These are phyloP conservation scores for Xylariaceae sp. DNA, from an alignment of 2,329 filamentous ascomycete genomes.

Conservation along the genomic window DNA sequence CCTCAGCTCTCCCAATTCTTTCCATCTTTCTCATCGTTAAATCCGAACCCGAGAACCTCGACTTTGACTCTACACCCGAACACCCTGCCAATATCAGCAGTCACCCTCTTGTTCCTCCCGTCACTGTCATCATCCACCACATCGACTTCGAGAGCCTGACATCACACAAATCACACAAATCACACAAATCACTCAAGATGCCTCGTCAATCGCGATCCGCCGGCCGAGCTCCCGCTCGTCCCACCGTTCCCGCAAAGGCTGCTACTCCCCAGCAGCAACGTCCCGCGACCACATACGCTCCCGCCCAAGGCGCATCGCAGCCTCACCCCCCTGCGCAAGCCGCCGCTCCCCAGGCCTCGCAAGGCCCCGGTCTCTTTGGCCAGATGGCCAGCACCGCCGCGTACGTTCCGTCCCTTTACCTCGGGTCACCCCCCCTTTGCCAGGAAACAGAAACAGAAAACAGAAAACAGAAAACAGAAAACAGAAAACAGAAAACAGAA, in stretches of 20 bases:
- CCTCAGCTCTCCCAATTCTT: constrained; percentile 4
- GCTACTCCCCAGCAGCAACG: constrained; percentile 57
- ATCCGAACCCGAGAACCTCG: no score
- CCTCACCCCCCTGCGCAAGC: constrained; percentile 39
- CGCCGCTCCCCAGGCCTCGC: constrained; percentile 47
- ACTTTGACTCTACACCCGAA: no score
- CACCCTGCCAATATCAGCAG: no score
- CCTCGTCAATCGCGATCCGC: constrained; percentile 74
- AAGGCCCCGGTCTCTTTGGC: constrained; percentile 82
- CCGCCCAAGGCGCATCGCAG: constrained; percentile 41
- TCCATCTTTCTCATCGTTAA: neutral
- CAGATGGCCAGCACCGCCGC: constrained; percentile 98
- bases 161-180: no score
- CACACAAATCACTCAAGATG: constrained; percentile 43
- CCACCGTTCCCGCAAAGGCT: constrained; percentile 55
- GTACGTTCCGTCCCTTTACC: constrained; percentile 40
- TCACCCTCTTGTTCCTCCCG: no score
- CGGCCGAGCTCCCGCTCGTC: constrained; percentile 56
- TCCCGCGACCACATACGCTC: constrained; percentile 64
- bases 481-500: neutral
- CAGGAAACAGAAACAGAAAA: constrained; percentile 5
- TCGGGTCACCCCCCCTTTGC: constrained; percentile 1
- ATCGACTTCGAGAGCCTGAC: neutral
- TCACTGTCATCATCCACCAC: neutral
- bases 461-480: constrained; percentile 20